A percentile compares a stretch with the other conserved stretches of the same genome.
Conservation (phyloP, 345 rosid species). For the Sisymbrium irio region DNA sequence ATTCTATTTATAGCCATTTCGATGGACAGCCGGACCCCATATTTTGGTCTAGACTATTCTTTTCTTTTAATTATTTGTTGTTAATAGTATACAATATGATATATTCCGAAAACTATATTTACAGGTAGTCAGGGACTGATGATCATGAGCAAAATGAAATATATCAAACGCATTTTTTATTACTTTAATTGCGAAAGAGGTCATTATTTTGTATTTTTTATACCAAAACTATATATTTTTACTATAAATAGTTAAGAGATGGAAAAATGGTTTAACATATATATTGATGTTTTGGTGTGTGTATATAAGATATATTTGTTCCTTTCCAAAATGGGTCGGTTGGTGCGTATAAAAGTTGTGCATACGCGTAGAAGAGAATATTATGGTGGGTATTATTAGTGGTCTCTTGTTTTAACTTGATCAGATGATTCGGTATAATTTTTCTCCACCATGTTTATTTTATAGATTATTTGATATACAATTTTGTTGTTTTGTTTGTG, state of each 20-base stretch:
- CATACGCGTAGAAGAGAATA: conserved; percentile 25
- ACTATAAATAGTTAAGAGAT: neutral
- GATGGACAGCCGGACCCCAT: conserved; percentile 7
- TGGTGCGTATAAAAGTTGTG: conserved; percentile 27
- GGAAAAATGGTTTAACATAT: neutral
- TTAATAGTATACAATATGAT: too few relatives aligned
- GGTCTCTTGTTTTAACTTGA: conserved; percentile 12
- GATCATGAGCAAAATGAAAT: neutral
- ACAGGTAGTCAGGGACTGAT: too few relatives aligned
- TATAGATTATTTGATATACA: neutral
- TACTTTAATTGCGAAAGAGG: neutral
- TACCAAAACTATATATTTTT: neutral
- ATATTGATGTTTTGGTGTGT: neutral
- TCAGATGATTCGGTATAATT: conserved; percentile 16
- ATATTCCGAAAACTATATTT: too few relatives aligned
- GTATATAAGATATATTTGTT: neutral
- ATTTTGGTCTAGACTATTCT: conserved; percentile 20
- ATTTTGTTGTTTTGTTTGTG: neutral
- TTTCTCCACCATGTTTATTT: neutral
- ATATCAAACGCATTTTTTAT: neutral
- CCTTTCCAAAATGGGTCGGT: conserved; percentile 5
- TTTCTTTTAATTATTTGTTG: too few relatives aligned
- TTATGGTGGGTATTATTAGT: conserved; percentile 25
- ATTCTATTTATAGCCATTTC: conserved; percentile 29
- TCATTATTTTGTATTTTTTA: neutral